A percentile compares a stretch with the other conserved stretches of the same genome.
These are phyloP conservation scores for Phytophthora cajani DNA, from an alignment of 352 stramenopile genomes.

Conservation along the genomic window DNA sequence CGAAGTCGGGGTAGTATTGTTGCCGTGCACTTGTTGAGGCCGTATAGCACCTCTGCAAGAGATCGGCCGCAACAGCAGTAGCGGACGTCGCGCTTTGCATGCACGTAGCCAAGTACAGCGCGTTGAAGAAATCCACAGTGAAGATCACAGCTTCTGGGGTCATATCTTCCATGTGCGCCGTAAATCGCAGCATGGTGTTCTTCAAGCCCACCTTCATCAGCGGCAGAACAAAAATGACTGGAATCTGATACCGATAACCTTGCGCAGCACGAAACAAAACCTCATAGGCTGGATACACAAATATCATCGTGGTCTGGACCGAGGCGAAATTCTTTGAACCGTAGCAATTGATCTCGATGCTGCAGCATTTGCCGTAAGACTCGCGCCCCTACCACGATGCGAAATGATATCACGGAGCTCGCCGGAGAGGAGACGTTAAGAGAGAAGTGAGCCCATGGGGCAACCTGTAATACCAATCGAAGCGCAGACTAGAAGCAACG, in stretches of 20 bases:
- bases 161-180: conserved; percentile 16
- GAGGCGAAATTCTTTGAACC: not conserved
- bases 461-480: not conserved
- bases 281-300: not conserved
- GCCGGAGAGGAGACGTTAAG: not conserved
- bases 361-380: not conserved
- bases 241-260: not conserved
- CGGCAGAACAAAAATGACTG: not conserved
- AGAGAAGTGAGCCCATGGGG: not conserved
- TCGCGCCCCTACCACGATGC: not conserved
- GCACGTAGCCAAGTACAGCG: conserved; percentile 18
- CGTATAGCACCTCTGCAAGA: not conserved
- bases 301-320: not conserved
- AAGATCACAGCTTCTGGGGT: conserved; percentile 22
- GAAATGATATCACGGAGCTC: not conserved
- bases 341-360: not conserved
- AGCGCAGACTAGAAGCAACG: not conserved
- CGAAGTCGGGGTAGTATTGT: not conserved
- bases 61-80: not conserved
- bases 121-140: conserved; percentile 23
- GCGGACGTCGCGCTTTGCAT: conserved; percentile 17
- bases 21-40: not conserved
- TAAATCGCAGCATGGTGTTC: not conserved
- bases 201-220: not conserved
- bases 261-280: not conserved